Evolutionary conservation across 768 basidiomycete species (phyloP), one percentile per base, ranked within the genome.

Genomic region (Hericium rajendrae): DNA sequence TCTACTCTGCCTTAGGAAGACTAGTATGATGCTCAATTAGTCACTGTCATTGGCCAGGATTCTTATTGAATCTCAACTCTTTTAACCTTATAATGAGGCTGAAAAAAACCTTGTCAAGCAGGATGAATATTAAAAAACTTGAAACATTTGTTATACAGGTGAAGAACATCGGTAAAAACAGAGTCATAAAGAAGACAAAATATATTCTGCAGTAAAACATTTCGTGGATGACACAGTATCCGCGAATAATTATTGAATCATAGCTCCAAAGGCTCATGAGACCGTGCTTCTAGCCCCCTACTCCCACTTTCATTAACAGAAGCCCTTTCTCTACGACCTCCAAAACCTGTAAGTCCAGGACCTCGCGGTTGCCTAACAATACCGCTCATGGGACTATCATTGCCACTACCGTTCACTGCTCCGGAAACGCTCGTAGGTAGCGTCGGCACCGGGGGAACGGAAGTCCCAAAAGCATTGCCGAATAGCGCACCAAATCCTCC

Each of bases 341-440:
- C 79, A 66, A 93, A 92, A n/a, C 89, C 89, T 51, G 81, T 78
- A 0, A 76, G 73, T 46, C 88, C 88, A 54, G 91, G 91, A 16
- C 91, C 91, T 54, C 91, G 84, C 6, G 91, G 91, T 71, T 93
- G 91, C 59, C 91, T 82, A 51, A 93, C 76, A 59, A 93, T 88
- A 50, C 84, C 80, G 16, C 68, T 58, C 15, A 61, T 64, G 24
- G 68, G 68, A 53, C 65, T 62, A 56, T 80, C 78, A 60, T 68
- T 67, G 41, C 72, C 66, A 46, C 65, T 63, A 13, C 67, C 69
- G 59, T 80, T 80, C 59, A 78, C 63, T 26, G 70, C 59, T 16
- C 72, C 72, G 20, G 75, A 72, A 32, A 79, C 74, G 64, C 82
- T 78, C 39, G 78, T 69, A n/a, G 91, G 89, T 38, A 92, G 77